Evolutionary conservation across 192 early-diverging fungal genomes (phyloP).

Genomic region (Chytriomyces hyalinus): DNA sequence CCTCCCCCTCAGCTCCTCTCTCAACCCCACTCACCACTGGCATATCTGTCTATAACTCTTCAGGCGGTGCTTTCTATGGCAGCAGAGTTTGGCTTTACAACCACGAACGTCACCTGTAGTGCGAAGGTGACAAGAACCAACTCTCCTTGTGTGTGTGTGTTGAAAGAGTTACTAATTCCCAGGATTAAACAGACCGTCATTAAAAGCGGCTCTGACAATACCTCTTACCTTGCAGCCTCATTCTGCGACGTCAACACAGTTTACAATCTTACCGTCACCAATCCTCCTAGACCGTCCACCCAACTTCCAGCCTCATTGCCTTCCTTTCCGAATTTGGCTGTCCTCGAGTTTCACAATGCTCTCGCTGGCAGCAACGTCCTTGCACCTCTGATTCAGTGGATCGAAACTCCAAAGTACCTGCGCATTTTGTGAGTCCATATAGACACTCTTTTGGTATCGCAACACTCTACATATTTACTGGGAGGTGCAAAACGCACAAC

Average conservation of each 20-base stretch:
- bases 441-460: no score
- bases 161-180: background rate
- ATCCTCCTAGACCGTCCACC: constrained; percentile 19
- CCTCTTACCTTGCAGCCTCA: constrained; percentile 10
- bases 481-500: background rate
- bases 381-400: background rate
- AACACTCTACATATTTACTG: background rate
- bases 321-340: constrained; percentile 1
- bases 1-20: no score
- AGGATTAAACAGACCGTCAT: constrained; percentile 14
- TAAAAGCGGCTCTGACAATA: background rate
- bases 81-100: constrained; percentile 9
- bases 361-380: constrained; percentile 7
- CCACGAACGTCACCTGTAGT: background rate
- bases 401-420: constrained; percentile 24
- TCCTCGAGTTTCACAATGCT: constrained; percentile 5
- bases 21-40: background rate
- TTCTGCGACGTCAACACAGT: constrained; percentile 27
- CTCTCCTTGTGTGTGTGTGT: background rate
- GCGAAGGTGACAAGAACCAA: background rate
- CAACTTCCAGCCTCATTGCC: background rate
- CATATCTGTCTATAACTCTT: background rate
- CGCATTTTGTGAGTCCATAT: background rate
- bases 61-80: constrained; percentile 20
- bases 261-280: constrained; percentile 10